A percentile compares a stretch with the other conserved stretches of the same genome.
phyloP scores from a whole-genome alignment of 2,329 filamentous ascomycete species.

The Alternaria brassicicola region DNA sequence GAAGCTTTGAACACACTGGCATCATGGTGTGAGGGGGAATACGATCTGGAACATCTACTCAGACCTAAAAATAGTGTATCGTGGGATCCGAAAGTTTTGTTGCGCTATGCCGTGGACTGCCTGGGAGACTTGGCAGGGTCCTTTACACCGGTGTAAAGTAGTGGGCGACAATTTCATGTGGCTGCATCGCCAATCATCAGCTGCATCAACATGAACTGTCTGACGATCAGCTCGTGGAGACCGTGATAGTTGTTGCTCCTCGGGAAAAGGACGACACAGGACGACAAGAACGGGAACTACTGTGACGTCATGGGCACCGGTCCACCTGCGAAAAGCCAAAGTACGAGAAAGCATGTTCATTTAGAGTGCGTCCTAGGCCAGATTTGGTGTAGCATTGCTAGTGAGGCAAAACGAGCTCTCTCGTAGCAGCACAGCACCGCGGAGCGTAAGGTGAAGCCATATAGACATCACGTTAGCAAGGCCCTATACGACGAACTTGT shows the following conservation, averaged over 20 bases:
- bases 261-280: background rate
- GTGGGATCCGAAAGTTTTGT: slow-evolving; percentile 1
- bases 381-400: background rate
- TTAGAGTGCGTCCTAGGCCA: background rate
- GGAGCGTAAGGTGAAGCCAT: no score
- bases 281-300: background rate
- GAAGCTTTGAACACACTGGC: background rate
- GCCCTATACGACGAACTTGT: background rate
- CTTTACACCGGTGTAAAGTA: background rate
- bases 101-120: background rate
- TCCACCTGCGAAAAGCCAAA: background rate
- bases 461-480: no score
- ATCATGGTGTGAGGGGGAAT: background rate
- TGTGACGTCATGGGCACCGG: background rate
- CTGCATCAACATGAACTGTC: background rate
- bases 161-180: slow-evolving; percentile 3
- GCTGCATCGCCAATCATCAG: slow-evolving; percentile 3
- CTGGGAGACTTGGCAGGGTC: background rate
- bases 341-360: background rate
- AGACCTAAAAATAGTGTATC: slow-evolving; percentile 6
- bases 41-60: slow-evolving; percentile 1
- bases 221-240: background rate
- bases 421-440: background rate
- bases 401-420: background rate
- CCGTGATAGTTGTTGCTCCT: background rate